These are phyloP conservation scores for Russula griseocarnosa DNA, from an alignment of 768 basidiomycete species.

Conservation along the genomic window DNA sequence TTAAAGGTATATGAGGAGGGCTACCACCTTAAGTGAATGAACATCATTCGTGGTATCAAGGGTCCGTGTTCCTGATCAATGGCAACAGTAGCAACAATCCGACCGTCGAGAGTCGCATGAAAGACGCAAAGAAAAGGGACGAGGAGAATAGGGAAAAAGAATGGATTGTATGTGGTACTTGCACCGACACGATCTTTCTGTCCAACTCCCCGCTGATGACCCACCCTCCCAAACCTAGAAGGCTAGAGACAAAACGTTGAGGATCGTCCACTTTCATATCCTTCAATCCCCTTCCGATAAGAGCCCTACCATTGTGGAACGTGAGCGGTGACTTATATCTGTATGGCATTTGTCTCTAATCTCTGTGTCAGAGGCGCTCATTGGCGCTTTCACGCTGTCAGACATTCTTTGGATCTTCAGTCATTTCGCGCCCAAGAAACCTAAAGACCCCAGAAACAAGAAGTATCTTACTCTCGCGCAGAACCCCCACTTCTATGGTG, in stretches of 20 bases:
- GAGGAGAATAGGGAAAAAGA: not conserved
- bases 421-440: not conserved
- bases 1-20: not conserved
- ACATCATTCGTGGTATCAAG: not conserved
- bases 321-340: not conserved
- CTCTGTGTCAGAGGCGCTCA: not conserved
- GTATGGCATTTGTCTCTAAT: not conserved
- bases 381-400: not conserved
- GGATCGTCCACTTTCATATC: not conserved
- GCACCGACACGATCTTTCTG: not conserved
- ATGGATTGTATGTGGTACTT: not conserved
- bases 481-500: constrained; percentile 13
- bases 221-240: not conserved
- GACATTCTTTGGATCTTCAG: constrained; percentile 11
- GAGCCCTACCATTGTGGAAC: not conserved
- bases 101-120: not conserved
- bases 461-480: not conserved
- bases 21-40: not conserved
- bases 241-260: too few relatives aligned
- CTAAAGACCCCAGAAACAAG: not conserved
- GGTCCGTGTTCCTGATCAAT: not conserved
- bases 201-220: not conserved
- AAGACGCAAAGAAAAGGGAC: not conserved
- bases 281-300: not conserved
- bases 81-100: not conserved